Conservation (phyloP, 192 early-diverging fungal species). For the Oehlia diaphana region DNA sequence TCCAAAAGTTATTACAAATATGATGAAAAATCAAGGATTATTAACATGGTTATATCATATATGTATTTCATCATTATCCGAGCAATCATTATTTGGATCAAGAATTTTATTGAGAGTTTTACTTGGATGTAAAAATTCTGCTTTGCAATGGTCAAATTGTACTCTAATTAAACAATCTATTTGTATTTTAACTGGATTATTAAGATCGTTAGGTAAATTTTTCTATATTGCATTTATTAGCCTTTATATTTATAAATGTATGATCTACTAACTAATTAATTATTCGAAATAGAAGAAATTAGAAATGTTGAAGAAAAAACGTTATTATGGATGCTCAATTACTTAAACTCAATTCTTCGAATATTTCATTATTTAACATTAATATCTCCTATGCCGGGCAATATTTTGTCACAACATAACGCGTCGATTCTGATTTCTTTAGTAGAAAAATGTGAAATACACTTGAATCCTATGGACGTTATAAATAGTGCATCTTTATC, state of each 20-base stretch:
- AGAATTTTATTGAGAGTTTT: constrained; percentile 39
- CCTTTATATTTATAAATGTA: neutral
- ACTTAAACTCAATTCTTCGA: constrained; percentile 4
- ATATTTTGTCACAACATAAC: neutral
- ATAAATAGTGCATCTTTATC: neutral
- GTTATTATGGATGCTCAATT: constrained; percentile 13
- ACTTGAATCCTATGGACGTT: neutral
- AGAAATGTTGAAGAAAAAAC: constrained; percentile 1
- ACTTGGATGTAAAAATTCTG: constrained; percentile 38
- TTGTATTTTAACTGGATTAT: constrained; percentile 34
- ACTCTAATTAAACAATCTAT: constrained; percentile 36
- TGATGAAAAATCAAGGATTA: constrained; percentile 62
- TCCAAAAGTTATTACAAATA: constrained; percentile 54
- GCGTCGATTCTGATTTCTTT: neutral
- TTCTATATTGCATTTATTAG: neutral
- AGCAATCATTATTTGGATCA: constrained; percentile 37
- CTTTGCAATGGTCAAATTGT: constrained; percentile 37
- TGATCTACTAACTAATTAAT: neutral
- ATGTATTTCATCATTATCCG: constrained; percentile 30
- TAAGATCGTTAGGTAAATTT: constrained; percentile 39
- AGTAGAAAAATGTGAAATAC: constrained; percentile 23
- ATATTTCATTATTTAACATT: constrained; percentile 24
- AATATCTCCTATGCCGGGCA: neutral
- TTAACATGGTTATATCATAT: constrained; percentile 55
- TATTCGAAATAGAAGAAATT: constrained; percentile 1